Evolutionary conservation across 179 eudicot species (phyloP).

Genomic region (Corrigiola litoralis): DNA sequence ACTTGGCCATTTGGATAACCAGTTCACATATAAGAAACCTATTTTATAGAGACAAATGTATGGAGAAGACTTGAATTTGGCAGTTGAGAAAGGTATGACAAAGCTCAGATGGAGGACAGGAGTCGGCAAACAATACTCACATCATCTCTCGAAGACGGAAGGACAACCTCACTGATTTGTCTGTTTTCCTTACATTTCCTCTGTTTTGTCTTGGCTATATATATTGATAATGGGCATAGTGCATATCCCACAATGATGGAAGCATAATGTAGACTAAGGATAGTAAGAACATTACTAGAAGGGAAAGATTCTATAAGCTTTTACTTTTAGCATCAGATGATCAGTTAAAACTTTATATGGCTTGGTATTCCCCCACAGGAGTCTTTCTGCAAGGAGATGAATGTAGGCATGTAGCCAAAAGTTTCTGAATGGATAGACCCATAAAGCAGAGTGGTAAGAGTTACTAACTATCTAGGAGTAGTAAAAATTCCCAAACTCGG

Average conservation of each 20-base stretch:
- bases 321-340: no score
- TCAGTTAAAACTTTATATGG: no score
- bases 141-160: neutral
- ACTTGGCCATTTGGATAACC: constrained; percentile 10
- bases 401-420: neutral
- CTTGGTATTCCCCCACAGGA: no score
- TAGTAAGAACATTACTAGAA: no score
- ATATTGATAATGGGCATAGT: no score
- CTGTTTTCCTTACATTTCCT: neutral
- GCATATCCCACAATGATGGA: no score
- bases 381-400: neutral
- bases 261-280: no score
- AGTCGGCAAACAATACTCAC: neutral
- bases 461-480: neutral
- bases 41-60: neutral
- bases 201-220: neutral
- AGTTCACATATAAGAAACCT: neutral
- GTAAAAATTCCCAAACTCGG: no score
- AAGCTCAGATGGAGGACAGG: no score
- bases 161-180: neutral
- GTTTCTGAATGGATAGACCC: no score
- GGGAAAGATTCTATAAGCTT: no score
- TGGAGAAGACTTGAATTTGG: neutral
- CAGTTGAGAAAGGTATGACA: constrained; percentile 9
- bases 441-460: neutral